Evolutionary conservation across 1,284 basidiomycete genomes (phyloP).

Genomic region (Phylloboletellus chloephorus): DNA sequence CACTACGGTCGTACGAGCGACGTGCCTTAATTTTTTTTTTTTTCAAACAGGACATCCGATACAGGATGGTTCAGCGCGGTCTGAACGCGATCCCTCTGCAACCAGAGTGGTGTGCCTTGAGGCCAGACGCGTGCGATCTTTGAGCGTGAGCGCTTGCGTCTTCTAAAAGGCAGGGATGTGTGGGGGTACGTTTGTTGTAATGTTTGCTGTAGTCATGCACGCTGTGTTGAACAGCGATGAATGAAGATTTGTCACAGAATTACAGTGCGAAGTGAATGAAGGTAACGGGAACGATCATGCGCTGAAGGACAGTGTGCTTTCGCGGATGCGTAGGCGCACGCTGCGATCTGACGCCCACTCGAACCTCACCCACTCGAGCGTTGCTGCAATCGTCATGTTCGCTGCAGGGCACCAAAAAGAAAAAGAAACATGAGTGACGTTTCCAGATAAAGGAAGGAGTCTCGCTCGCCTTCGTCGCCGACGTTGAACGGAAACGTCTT

Average conservation of each 20-base stretch:
- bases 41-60: slow-evolving; percentile 49
- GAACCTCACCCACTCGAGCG: slow-evolving; percentile 70
- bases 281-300: slow-evolving; percentile 42
- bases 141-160: slow-evolving; percentile 30
- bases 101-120: slow-evolving; percentile 67
- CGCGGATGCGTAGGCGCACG: slow-evolving; percentile 75
- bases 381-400: slow-evolving; percentile 64
- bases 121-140: slow-evolving; percentile 50
- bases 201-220: no score
- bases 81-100: slow-evolving; percentile 57
- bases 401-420: slow-evolving; percentile 38
- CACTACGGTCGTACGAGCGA: no score
- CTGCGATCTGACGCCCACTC: slow-evolving; percentile 81
- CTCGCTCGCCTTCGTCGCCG: slow-evolving; percentile 51
- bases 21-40: no score
- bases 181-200: neutral
- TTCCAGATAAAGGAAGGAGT: neutral
- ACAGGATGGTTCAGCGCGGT: slow-evolving; percentile 58
- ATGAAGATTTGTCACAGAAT: no score
- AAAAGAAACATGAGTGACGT: neutral
- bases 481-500: slow-evolving; percentile 78
- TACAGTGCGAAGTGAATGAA: no score
- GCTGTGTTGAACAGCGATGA: no score
- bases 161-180: neutral
- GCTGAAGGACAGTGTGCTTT: slow-evolving; percentile 79